Percentiles rank a stretch among this genome's conserved stretches.
phyloP scores from a whole-genome alignment of 805 yeast genomes.

The Ogataea zsoltii region DNA sequence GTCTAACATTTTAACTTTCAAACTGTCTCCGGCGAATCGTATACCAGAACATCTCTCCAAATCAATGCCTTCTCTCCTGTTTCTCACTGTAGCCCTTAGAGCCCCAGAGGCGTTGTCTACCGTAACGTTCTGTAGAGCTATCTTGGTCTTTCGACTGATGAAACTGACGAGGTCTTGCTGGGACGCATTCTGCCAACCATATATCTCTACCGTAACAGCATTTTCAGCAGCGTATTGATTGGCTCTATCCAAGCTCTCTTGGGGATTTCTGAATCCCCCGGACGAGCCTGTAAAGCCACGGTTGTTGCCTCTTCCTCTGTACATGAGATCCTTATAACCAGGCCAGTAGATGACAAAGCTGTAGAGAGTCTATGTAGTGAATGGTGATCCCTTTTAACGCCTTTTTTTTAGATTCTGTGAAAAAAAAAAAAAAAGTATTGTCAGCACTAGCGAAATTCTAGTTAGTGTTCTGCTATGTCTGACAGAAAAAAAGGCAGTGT shows the following conservation, averaged over 20 bases:
- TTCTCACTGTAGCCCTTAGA: slow-evolving; percentile 59
- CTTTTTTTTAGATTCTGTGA: not conserved
- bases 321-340: no score
- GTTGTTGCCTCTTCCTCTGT: slow-evolving; percentile 35
- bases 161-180: slow-evolving; percentile 68
- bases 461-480: no score
- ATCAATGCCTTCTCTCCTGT: slow-evolving; percentile 55
- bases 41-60: slow-evolving; percentile 71
- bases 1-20: slow-evolving; percentile 49
- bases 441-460: not conserved
- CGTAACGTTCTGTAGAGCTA: slow-evolving; percentile 52
- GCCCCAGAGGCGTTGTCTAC: slow-evolving; percentile 52
- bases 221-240: slow-evolving; percentile 30
- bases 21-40: slow-evolving; percentile 71
- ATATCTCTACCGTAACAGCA: slow-evolving; percentile 55
- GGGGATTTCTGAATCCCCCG: slow-evolving; percentile 18
- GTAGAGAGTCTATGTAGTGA: no score
- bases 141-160: slow-evolving; percentile 63
- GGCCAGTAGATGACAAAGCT: no score
- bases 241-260: slow-evolving; percentile 21
- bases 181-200: slow-evolving; percentile 82
- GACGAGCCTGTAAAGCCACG: slow-evolving; percentile 18
- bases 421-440: no score
- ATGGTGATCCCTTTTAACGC: no score
- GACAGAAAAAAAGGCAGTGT: slow-evolving; percentile 1